Percentiles rank a stretch among this genome's conserved stretches.
Evolutionary conservation across 176 grass and related monocot species (phyloP).

Genomic region (Bromus sterilis): DNA sequence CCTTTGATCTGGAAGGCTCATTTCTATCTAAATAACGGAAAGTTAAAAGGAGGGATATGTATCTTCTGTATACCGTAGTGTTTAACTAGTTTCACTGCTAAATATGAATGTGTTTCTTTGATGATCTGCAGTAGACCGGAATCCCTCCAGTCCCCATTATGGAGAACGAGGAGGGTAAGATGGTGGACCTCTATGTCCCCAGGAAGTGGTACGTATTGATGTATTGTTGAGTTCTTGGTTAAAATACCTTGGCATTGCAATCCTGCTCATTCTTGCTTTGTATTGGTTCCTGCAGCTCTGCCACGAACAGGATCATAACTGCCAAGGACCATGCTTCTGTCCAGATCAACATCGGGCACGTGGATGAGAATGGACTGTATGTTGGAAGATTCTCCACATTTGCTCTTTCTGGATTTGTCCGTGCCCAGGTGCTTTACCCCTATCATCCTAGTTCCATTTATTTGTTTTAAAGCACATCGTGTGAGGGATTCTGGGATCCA

Average conservation of each 20-base stretch:
- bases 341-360: conserved; percentile 65
- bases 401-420: conserved; percentile 62
- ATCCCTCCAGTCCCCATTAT: conserved; percentile 7
- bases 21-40: too few relatives aligned
- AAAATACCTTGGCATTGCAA: background rate
- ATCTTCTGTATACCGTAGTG: background rate
- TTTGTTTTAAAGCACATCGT: background rate
- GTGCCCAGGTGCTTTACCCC: conserved; percentile 40
- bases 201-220: conserved; percentile 29
- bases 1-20: too few relatives aligned
- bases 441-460: background rate
- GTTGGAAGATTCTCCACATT: conserved; percentile 50
- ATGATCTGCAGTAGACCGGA: background rate
- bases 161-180: conserved; percentile 72
- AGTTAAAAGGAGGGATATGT: too few relatives aligned
- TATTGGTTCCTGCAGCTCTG: conserved; percentile 43
- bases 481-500: background rate
- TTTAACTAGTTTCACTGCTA: background rate
- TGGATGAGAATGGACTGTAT: conserved; percentile 66
- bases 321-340: conserved; percentile 69
- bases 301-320: conserved; percentile 57
- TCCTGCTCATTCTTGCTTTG: background rate
- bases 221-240: background rate
- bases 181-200: conserved; percentile 70
- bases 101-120: background rate